Evolutionary conservation across 345 rosid species (phyloP).

Genomic region (Excoecaria agallocha): DNA sequence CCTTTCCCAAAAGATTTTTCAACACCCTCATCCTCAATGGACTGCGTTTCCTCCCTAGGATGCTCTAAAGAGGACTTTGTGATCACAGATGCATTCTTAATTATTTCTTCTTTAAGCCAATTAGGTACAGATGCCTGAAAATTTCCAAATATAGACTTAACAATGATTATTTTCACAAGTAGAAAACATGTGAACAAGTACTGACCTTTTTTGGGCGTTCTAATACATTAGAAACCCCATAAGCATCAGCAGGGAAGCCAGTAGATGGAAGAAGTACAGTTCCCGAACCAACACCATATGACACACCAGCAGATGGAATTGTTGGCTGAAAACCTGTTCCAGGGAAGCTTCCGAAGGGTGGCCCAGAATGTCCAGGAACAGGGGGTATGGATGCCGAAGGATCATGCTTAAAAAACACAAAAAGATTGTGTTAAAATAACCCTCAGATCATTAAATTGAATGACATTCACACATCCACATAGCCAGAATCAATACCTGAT

Average conservation of each 20-base stretch:
- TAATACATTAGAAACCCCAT: constrained; percentile 55
- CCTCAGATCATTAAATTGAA: neutral
- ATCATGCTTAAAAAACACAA: constrained; percentile 55
- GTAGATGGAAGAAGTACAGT: constrained; percentile 53
- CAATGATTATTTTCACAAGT: constrained; percentile 1
- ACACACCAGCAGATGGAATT: constrained; percentile 46
- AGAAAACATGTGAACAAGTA: constrained; percentile 7
- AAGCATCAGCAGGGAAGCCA: constrained; percentile 69
- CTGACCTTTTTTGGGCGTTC: constrained; percentile 87
- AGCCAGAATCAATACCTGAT: constrained; percentile 50
- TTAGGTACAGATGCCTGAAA: constrained; percentile 86
- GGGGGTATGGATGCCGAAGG: constrained; percentile 47
- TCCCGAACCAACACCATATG: constrained; percentile 56
- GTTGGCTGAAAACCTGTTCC: constrained; percentile 60
- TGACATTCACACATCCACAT: constrained; percentile 8
- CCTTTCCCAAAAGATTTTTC: constrained; percentile 47
- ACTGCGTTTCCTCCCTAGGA: constrained; percentile 51
- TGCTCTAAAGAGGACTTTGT: constrained; percentile 60
- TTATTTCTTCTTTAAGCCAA: constrained; percentile 96
- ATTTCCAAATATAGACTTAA: neutral
- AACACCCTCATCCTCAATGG: constrained; percentile 56
- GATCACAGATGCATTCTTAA: constrained; percentile 71
- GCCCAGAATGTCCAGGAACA: constrained; percentile 55
- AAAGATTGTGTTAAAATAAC: neutral
- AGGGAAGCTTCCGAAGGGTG: constrained; percentile 68